These are phyloP conservation scores for Nigrograna mackinnonii DNA, from an alignment of 2,329 filamentous ascomycete species.

Conservation along the genomic window DNA sequence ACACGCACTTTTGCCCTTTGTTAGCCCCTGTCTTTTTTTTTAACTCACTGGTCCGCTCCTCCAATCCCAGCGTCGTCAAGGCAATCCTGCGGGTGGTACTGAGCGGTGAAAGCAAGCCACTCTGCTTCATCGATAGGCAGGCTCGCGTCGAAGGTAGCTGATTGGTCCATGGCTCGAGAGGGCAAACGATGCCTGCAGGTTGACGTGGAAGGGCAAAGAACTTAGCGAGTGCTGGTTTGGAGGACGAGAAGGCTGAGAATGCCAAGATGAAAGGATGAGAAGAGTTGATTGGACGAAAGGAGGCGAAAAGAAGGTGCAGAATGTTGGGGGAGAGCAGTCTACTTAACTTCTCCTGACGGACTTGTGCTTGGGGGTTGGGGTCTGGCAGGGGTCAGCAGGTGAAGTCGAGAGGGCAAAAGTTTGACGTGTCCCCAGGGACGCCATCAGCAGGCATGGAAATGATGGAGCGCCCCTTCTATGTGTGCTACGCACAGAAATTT, in stretches of 20 bases:
- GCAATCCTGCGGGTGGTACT: neutral
- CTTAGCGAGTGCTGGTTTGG: too few species aligned
- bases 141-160: neutral
- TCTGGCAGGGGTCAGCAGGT: neutral
- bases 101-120: neutral
- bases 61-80: neutral
- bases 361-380: neutral
- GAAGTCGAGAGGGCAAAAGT: too few species aligned
- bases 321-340: neutral
- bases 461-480: too few species aligned
- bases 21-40: conserved; percentile 1
- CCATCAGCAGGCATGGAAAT: too few species aligned
- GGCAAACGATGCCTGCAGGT: neutral
- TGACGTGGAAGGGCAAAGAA: neutral
- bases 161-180: neutral
- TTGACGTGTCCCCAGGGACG: too few species aligned
- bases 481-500: too few species aligned
- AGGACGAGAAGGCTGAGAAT: neutral
- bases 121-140: too few species aligned
- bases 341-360: neutral
- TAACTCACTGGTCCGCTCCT: neutral
- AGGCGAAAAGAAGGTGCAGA: neutral
- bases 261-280: neutral
- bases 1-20: conserved; percentile 1
- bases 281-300: neutral